These are phyloP conservation scores for Exophiala oligosperma DNA, from an alignment of 2,329 filamentous ascomycete genomes.

Conservation along the genomic window DNA sequence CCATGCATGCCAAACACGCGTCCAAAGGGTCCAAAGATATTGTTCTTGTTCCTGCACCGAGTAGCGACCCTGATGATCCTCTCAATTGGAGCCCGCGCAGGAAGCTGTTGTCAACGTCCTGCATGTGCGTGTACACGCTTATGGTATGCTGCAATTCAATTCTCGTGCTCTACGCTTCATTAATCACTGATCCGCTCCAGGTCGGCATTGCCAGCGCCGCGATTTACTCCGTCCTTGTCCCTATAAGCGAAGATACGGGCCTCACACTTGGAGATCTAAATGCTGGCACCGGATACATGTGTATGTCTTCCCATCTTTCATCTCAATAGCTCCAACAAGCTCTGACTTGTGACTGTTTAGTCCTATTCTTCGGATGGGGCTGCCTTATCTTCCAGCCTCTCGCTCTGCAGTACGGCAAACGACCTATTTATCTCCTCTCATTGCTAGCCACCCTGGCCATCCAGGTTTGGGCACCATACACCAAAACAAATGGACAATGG, in stretches of 20 bases:
- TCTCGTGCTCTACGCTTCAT: constrained; percentile 24
- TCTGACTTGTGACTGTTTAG: not conserved
- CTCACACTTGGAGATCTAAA: constrained; percentile 46
- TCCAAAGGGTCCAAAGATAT: constrained; percentile 29
- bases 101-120: constrained; percentile 34
- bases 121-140: constrained; percentile 35
- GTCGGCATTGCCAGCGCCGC: not conserved
- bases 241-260: constrained; percentile 42
- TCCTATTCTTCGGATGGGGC: constrained; percentile 41
- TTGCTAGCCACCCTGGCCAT: constrained; percentile 35
- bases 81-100: constrained; percentile 37
- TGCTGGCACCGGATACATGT: constrained; percentile 49
- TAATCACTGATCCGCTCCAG: not conserved
- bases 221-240: constrained; percentile 32
- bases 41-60: constrained; percentile 36
- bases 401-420: constrained; percentile 43
- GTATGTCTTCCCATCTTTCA: constrained; percentile 3
- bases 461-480: constrained; percentile 47
- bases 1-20: constrained; percentile 21
- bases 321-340: not conserved
- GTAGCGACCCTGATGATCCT: constrained; percentile 39
- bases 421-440: constrained; percentile 25
- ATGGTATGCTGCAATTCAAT: constrained; percentile 32
- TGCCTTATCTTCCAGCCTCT: constrained; percentile 50
- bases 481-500: constrained; percentile 48